Conservation (phyloP, 305 asterid genomes). For the Rubia balearica region DNA sequence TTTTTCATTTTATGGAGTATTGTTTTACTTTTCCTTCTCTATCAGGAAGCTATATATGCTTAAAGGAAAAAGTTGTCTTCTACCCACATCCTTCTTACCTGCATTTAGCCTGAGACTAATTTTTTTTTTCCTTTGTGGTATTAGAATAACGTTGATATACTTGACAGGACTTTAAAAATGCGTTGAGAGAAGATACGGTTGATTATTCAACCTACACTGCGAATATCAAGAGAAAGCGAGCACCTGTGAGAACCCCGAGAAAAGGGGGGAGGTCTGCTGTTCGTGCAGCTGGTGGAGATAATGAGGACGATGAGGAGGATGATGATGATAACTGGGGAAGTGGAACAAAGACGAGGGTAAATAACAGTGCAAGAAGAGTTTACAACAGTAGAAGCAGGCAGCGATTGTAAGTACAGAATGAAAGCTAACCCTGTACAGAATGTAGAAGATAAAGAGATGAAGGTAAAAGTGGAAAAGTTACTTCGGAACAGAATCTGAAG, state of each 20-base stretch:
- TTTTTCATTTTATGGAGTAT: not conserved
- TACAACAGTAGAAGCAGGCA: slow-evolving; percentile 53
- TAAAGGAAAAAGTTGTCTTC: too few relatives aligned
- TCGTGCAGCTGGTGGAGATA: slow-evolving; percentile 37
- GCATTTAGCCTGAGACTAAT: not conserved
- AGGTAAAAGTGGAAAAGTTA: slow-evolving; percentile 6
- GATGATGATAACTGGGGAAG: slow-evolving; percentile 53
- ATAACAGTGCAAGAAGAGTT: slow-evolving; percentile 39
- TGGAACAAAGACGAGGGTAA: slow-evolving; percentile 33
- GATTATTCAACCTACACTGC: slow-evolving; percentile 6
- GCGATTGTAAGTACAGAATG: slow-evolving; percentile 61
- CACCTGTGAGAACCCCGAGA: too few relatives aligned
- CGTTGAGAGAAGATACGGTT: slow-evolving; percentile 28
- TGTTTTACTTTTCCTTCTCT: too few relatives aligned
- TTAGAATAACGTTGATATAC: not conserved
- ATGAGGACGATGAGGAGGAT: slow-evolving; percentile 16
- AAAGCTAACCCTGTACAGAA: slow-evolving; percentile 71
- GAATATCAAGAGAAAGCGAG: too few relatives aligned
- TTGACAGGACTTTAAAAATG: slow-evolving; percentile 25
- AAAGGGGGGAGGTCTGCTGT: slow-evolving; percentile 26
- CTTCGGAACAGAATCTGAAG: slow-evolving; percentile 3
- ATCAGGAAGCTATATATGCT: too few relatives aligned
- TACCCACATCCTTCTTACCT: not conserved
- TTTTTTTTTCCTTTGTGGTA: not conserved
- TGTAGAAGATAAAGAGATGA: slow-evolving; percentile 25